Evolutionary conservation across 495 filamentous ascomycete species (phyloP), one percentile per base, ranked within the genome.

Genomic region (Hyaloscypha hepaticicola): DNA sequence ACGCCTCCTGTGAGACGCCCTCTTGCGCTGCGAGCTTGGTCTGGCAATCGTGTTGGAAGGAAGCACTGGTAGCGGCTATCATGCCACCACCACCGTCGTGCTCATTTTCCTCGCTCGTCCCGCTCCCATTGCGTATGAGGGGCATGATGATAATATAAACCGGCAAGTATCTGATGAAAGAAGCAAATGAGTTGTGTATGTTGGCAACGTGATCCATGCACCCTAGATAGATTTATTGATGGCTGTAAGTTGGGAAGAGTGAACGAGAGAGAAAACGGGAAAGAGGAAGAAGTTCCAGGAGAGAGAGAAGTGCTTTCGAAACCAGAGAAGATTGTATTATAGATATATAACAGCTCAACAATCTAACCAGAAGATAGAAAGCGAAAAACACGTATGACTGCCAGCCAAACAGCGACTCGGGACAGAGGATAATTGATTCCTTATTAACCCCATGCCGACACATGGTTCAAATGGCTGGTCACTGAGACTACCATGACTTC

Each of bases 21-120:
- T 55, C 51, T 55, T 55, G 51, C 51, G 51, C 21, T 55, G 51
- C 21, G 24, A 22, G 51, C 51, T 55, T 55, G 51, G 51, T 22
- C 51, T 55, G 51, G 51, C 51, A 22, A 55, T 55, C 51, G 51
- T 55, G 51, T 55, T 55, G 51, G 51, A 22, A 55, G 21, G 51
- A 55, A 55, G 21, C 21, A 22, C 51, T 22, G 9, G 51, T 55
- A 22, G 21, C 21, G 8, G 51, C 21, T 11, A 55, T 55, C 21
- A 55, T 55, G 51, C 21, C 9, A 55, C 21, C 21, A 55, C 9
- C 51, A 55, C 51, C 51, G 51, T 22, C 51, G 51, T 55, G 51
- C 51, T 55, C 51, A 55, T 11, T 55, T 55, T 55, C 51, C 9
- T 55, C 21, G 21, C 21, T 21, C 21, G 51, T 22, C 51, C 21